phyloP scores from a whole-genome alignment of 805 yeast genomes.

The Candida railenensis region DNA sequence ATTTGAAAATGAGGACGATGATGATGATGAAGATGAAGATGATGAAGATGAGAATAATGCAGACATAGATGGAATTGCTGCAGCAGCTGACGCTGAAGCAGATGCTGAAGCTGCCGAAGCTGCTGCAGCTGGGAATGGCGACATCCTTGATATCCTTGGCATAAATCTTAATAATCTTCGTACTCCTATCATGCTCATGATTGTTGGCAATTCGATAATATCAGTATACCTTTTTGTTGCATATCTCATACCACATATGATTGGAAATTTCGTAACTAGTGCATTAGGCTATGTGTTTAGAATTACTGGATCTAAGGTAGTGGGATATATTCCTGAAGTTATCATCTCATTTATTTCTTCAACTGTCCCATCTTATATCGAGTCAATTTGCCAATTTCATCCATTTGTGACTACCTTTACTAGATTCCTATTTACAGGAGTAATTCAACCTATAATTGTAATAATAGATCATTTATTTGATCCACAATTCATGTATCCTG shows the following conservation, averaged over 20 bases:
- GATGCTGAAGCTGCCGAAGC: constrained; percentile 12
- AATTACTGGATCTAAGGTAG: constrained; percentile 8
- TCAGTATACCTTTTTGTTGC: constrained; percentile 39
- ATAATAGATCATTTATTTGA: constrained; percentile 18
- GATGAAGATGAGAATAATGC: constrained; percentile 8
- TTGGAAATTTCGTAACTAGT: constrained; percentile 36
- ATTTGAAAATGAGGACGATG: constrained; percentile 4
- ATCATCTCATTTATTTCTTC: background rate
- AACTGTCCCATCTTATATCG: background rate
- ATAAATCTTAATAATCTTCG: constrained; percentile 25
- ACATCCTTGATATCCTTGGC: constrained; percentile 36
- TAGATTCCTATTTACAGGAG: constrained; percentile 5
- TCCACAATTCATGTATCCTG: constrained; percentile 19
- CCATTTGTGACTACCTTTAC: constrained; percentile 8
- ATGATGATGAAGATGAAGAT: constrained; percentile 15
- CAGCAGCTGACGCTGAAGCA: constrained; percentile 10
- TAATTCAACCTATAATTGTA: constrained; percentile 16
- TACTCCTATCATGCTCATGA: constrained; percentile 36
- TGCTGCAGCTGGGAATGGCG: constrained; percentile 17
- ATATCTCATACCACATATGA: constrained; percentile 47
- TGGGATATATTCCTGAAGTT: constrained; percentile 2
- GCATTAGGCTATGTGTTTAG: constrained; percentile 14
- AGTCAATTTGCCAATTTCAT: background rate
- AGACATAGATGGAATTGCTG: constrained; percentile 6
- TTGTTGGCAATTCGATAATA: constrained; percentile 29